Evolutionary conservation across 176 grass and related monocot species (phyloP).

Genomic region (Phoenix dactylifera): DNA sequence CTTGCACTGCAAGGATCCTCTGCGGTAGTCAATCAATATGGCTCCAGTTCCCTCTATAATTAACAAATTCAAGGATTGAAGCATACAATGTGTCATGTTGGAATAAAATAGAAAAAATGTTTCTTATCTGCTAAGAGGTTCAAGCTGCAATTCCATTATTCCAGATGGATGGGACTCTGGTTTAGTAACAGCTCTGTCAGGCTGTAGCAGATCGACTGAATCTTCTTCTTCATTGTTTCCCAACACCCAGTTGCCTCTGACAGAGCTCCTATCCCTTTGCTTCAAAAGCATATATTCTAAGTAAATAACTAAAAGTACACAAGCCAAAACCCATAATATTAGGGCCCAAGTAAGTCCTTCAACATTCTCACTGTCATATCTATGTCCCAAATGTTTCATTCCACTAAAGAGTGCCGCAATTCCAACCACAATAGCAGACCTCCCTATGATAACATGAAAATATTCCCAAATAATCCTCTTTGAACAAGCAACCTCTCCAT

Average conservation of each 20-base stretch:
- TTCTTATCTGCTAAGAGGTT: conserved; percentile 55
- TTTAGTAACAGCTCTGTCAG: conserved; percentile 36
- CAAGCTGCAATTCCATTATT: conserved; percentile 71
- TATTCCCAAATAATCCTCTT: conserved; percentile 75
- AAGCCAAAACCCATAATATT: conserved; percentile 64
- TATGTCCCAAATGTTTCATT: conserved; percentile 81
- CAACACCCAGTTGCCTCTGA: conserved; percentile 57
- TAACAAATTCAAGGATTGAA: neutral
- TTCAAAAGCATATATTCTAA: conserved; percentile 73
- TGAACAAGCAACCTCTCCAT: conserved; percentile 29
- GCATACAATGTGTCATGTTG: conserved; percentile 14
- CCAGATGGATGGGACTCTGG: conserved; percentile 40
- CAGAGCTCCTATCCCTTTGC: conserved; percentile 29
- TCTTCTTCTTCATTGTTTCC: conserved; percentile 80
- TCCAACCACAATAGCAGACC: conserved; percentile 56
- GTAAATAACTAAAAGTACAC: conserved; percentile 40
- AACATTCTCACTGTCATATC: conserved; percentile 74
- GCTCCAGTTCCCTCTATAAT: conserved; percentile 12
- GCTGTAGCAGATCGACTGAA: conserved; percentile 68
- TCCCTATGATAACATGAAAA: conserved; percentile 70
- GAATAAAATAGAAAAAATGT: conserved; percentile 15
- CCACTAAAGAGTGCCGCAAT: conserved; percentile 64
- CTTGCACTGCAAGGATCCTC: conserved; percentile 15
- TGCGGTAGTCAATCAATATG: neutral
- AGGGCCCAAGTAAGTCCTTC: conserved; percentile 82